Evolutionary conservation across 2,329 filamentous ascomycete species (phyloP).

Genomic region (Lanzia echinophila): DNA sequence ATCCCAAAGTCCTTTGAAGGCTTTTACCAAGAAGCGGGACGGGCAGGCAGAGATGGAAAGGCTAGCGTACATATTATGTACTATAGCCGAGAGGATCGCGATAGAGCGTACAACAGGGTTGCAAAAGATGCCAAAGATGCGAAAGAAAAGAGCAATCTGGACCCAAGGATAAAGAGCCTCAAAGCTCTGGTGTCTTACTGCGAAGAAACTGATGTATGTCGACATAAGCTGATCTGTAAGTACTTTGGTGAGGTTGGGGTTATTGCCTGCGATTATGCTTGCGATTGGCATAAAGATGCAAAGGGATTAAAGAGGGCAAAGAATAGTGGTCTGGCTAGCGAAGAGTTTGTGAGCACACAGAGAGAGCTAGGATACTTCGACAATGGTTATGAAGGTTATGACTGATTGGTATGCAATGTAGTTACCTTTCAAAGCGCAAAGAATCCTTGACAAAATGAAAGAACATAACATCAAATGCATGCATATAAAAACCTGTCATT

Average conservation of each 20-base stretch:
- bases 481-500: too few relatives aligned
- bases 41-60: conserved; percentile 83
- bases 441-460: too few relatives aligned
- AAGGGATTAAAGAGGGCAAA: conserved; percentile 51
- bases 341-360: conserved; percentile 59
- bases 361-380: conserved; percentile 52
- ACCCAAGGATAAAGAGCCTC: conserved; percentile 55
- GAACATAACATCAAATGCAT: not conserved
- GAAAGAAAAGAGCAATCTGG: conserved; percentile 37
- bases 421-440: not conserved
- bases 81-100: conserved; percentile 81
- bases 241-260: conserved; percentile 66
- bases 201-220: conserved; percentile 65
- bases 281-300: conserved; percentile 70
- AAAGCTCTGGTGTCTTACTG: conserved; percentile 71
- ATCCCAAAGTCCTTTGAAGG: conserved; percentile 91
- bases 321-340: conserved; percentile 47
- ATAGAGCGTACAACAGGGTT: conserved; percentile 57
- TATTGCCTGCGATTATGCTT: conserved; percentile 64
- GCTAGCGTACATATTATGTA: conserved; percentile 84
- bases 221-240: conserved; percentile 66
- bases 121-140: conserved; percentile 42
- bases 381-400: conserved; percentile 44
- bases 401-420: conserved; percentile 17
- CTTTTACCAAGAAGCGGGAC: conserved; percentile 92